A percentile compares a stretch with the other conserved stretches of the same genome.
These are phyloP conservation scores for Coemansia interrupta DNA, from an alignment of 192 early-diverging fungal species.

Conservation along the genomic window DNA sequence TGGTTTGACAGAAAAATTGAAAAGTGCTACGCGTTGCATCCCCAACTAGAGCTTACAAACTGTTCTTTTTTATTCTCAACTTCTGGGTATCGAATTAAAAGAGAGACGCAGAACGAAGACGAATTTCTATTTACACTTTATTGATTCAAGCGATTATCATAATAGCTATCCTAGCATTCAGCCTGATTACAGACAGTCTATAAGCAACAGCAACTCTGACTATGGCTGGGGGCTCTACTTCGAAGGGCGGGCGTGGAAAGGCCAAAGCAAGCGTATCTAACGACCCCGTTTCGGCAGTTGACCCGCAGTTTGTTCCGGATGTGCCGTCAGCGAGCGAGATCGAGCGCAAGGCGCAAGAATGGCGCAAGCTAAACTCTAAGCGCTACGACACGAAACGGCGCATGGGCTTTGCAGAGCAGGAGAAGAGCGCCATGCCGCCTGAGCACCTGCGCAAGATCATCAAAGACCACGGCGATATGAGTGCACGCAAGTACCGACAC, in stretches of 20 bases:
- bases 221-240: constrained; percentile 1
- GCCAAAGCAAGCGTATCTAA: background rate
- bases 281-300: constrained; percentile 11
- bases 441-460: constrained; percentile 98
- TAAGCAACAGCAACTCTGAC: too few species aligned
- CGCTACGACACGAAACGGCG: constrained; percentile 92
- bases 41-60: too few species aligned
- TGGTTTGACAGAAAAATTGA: too few species aligned
- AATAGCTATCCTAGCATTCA: too few species aligned
- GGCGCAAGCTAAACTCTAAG: constrained; percentile 86
- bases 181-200: too few species aligned
- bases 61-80: too few species aligned
- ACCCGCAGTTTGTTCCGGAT: constrained; percentile 36
- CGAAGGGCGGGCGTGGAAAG: background rate
- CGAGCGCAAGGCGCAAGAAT: constrained; percentile 75
- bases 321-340: constrained; percentile 22
- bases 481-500: constrained; percentile 89
- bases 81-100: too few species aligned
- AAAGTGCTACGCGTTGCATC: too few species aligned
- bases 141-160: too few species aligned
- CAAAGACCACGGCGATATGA: constrained; percentile 99
- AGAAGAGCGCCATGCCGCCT: constrained; percentile 96
- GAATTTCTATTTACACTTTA: too few species aligned
- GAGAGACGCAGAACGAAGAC: too few species aligned
- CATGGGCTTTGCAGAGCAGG: constrained; percentile 89